Evolutionary conservation across 202 grass and related monocot genomes (phyloP).

Genomic region (Hordeum pubiflorum): DNA sequence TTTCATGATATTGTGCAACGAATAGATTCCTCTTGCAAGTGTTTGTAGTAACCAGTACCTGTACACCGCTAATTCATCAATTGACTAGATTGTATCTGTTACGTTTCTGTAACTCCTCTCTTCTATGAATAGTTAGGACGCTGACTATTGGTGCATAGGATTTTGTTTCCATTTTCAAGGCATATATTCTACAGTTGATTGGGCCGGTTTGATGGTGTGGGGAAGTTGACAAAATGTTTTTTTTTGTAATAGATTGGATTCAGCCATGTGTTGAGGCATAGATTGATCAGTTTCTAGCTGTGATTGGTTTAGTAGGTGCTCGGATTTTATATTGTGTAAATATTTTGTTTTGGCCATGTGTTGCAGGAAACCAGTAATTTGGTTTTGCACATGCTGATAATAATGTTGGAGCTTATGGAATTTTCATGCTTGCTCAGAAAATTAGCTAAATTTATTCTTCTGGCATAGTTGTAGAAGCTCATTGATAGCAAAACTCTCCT

Average conservation of each 20-base stretch:
- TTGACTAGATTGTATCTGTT: background rate
- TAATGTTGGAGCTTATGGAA: background rate
- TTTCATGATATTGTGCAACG: background rate
- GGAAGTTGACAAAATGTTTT: background rate
- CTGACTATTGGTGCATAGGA: background rate
- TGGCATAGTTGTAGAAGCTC: background rate
- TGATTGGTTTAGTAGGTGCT: background rate
- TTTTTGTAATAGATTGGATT: background rate
- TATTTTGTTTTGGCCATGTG: background rate
- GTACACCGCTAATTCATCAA: background rate
- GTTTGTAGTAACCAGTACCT: background rate
- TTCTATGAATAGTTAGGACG: background rate
- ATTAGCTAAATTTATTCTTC: conserved; percentile 4
- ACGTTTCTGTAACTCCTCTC: background rate
- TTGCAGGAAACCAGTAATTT: background rate
- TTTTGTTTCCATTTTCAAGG: background rate
- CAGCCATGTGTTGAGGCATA: background rate
- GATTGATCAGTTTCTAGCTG: background rate
- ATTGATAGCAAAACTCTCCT: background rate
- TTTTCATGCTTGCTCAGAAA: background rate
- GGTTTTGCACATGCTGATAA: background rate
- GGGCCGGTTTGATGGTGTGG: background rate
- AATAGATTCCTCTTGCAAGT: background rate
- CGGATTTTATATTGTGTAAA: background rate
- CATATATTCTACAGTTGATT: background rate